Conservation (phyloP, 2,329 filamentous ascomycete species). For the Calonectria pseudoturangicola region DNA sequence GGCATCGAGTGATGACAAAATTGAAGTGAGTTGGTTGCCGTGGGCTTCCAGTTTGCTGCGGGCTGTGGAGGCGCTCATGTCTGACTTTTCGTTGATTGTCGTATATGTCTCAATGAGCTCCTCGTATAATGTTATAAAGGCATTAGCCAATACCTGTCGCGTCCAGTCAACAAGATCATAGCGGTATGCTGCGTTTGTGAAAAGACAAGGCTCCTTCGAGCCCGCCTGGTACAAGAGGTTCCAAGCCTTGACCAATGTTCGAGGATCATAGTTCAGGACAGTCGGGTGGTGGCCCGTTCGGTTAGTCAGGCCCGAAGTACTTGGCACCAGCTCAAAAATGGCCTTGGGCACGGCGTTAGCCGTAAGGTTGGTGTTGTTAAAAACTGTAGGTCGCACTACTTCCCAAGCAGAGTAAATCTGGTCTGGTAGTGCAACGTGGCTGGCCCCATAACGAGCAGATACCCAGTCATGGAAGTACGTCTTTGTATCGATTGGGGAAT, state of each 20-base stretch:
- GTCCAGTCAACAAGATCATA: slow-evolving; percentile 19
- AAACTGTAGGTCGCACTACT: neutral
- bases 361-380: slow-evolving; percentile 14
- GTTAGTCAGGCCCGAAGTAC: neutral
- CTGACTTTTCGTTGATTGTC: neutral
- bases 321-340: slow-evolving; percentile 7
- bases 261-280: slow-evolving; percentile 13
- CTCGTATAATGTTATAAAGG: neutral
- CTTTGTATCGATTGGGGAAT: slow-evolving; percentile 1
- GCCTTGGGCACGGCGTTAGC: slow-evolving; percentile 10
- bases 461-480: slow-evolving; percentile 7
- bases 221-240: neutral
- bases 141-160: slow-evolving; percentile 3
- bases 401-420: slow-evolving; percentile 19
- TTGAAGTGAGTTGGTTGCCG: neutral
- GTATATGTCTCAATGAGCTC: neutral
- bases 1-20: slow-evolving; percentile 2
- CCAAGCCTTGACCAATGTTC: slow-evolving; percentile 1
- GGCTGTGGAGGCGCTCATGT: neutral
- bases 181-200: neutral
- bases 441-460: slow-evolving; percentile 4
- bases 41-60: neutral
- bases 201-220: neutral
- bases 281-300: slow-evolving; percentile 12
- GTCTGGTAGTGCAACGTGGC: neutral